Percentiles rank a stretch among this genome's conserved stretches.
These are phyloP conservation scores for Olyra latifolia DNA, from an alignment of 176 grass and related monocot genomes.

Conservation along the genomic window DNA sequence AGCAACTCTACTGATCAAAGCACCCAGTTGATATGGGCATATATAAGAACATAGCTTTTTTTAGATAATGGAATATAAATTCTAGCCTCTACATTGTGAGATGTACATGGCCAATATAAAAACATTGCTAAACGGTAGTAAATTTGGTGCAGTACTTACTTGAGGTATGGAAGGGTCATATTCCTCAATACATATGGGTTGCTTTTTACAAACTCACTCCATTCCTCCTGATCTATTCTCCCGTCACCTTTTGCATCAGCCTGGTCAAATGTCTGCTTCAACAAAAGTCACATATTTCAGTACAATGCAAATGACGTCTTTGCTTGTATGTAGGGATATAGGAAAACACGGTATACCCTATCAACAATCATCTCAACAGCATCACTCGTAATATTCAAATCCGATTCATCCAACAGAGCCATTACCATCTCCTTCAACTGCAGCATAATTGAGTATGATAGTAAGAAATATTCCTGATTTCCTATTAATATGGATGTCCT, in stretches of 20 bases:
- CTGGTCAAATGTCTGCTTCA: slow-evolving; percentile 42
- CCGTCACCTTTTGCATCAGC: slow-evolving; percentile 48
- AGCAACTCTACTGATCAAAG: no score
- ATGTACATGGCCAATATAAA: no score
- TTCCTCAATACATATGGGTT: slow-evolving; percentile 44
- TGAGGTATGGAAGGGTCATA: slow-evolving; percentile 55
- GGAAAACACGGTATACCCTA: slow-evolving; percentile 33
- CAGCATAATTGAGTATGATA: background rate
- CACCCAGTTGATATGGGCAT: no score
- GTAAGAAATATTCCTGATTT: slow-evolving; percentile 9
- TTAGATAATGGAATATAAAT: no score
- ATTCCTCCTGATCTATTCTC: slow-evolving; percentile 49
- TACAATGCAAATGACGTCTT: background rate
- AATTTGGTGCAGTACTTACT: slow-evolving; percentile 19
- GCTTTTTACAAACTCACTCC: slow-evolving; percentile 36
- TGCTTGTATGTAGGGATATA: background rate
- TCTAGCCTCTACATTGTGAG: no score
- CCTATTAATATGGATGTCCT: background rate
- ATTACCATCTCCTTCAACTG: slow-evolving; percentile 48
- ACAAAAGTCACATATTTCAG: slow-evolving; percentile 24
- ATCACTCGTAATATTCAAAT: slow-evolving; percentile 43
- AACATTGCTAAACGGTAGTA: background rate
- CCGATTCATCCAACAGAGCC: slow-evolving; percentile 47
- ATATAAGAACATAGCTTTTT: no score
- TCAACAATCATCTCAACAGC: slow-evolving; percentile 35